Evolutionary conservation across 257 asterid species (phyloP).

Genomic region (Petunia axillaris): DNA sequence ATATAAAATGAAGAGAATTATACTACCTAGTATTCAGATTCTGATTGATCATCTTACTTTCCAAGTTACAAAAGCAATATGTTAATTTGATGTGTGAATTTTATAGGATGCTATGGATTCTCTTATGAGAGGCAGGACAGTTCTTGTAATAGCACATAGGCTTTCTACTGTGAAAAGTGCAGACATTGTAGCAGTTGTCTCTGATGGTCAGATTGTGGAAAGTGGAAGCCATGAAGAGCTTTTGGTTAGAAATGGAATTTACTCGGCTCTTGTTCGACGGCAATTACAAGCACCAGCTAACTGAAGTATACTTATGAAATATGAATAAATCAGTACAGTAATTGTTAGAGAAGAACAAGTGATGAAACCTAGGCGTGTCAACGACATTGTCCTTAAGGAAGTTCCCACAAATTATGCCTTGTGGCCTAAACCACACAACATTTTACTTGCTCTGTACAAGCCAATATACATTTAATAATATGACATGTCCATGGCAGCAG

Average conservation of each 20-base stretch:
- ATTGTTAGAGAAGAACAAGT: no score
- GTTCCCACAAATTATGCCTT: no score
- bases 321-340: no score
- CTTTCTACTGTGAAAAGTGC: slow-evolving; percentile 84
- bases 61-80: neutral
- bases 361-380: no score
- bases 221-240: slow-evolving; percentile 72
- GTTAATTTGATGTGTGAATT: neutral
- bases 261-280: slow-evolving; percentile 71
- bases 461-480: no score
- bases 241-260: slow-evolving; percentile 57
- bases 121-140: slow-evolving; percentile 80
- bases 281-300: slow-evolving; percentile 56
- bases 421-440: no score
- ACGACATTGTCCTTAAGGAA: no score
- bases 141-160: slow-evolving; percentile 82
- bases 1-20: neutral
- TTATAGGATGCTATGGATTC: slow-evolving; percentile 81
- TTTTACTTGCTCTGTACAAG: no score
- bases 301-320: neutral
- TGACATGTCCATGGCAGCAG: no score
- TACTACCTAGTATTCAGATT: neutral
- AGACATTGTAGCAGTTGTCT: slow-evolving; percentile 75
- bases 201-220: slow-evolving; percentile 78
- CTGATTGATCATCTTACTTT: neutral